Evolutionary conservation across 2,329 filamentous ascomycete genomes (phyloP).

Genomic region (Calonectria ilicicola): DNA sequence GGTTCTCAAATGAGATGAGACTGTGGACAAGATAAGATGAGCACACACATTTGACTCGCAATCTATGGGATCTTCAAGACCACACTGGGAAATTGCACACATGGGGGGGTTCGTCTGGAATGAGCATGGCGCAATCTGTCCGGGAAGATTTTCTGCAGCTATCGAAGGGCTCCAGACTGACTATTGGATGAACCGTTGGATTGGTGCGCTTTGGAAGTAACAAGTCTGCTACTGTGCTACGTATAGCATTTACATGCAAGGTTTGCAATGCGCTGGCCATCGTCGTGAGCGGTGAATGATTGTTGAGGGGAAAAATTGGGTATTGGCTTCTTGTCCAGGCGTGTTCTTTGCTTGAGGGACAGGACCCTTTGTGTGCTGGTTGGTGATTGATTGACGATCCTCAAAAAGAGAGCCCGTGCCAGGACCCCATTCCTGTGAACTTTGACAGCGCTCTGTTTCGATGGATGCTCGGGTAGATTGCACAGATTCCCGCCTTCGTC

Average conservation of each 20-base stretch:
- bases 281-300: background rate
- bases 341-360: background rate
- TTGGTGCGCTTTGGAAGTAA: background rate
- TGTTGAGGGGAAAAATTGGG: background rate
- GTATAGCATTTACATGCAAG: background rate
- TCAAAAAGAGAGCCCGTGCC: no score
- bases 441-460: constrained; percentile 1
- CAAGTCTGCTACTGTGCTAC: background rate
- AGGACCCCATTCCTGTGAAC: constrained; percentile 2
- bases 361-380: background rate
- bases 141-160: background rate
- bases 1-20: background rate
- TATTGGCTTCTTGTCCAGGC: background rate
- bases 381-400: background rate
- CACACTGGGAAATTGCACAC: background rate
- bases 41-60: background rate
- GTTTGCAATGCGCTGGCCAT: background rate
- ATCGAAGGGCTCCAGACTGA: background rate
- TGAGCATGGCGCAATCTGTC: background rate
- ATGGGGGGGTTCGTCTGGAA: background rate
- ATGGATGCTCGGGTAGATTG: constrained; percentile 17
- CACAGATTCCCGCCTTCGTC: constrained; percentile 17
- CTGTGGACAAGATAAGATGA: background rate
- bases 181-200: background rate
- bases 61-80: background rate